phyloP scores from a whole-genome alignment of 2,329 filamentous ascomycete species.

The Claviceps sp. region DNA sequence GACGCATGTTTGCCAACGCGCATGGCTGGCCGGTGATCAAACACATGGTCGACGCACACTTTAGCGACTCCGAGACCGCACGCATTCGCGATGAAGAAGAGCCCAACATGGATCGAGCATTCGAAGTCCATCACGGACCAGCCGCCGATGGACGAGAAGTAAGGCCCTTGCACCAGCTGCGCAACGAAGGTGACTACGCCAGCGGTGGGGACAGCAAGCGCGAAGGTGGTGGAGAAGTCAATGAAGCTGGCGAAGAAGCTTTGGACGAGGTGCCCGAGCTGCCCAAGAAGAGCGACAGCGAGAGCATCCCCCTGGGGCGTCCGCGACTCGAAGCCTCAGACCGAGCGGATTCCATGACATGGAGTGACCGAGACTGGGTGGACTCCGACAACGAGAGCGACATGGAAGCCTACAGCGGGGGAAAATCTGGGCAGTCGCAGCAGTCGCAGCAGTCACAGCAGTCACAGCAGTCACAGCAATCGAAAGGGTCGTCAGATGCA shows the following conservation, averaged over 20 bases:
- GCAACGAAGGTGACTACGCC: constrained; percentile 11
- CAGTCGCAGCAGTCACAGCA: background rate
- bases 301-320: constrained; percentile 9
- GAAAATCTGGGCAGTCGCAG: constrained; percentile 6
- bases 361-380: constrained; percentile 53
- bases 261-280: constrained; percentile 33
- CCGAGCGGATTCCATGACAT: constrained; percentile 41
- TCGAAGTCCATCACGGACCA: constrained; percentile 40
- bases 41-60: constrained; percentile 89
- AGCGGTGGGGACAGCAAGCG: too few species aligned
- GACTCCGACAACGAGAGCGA: constrained; percentile 38
- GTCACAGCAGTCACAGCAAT: background rate
- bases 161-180: constrained; percentile 16
- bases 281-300: constrained; percentile 17
- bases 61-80: constrained; percentile 55
- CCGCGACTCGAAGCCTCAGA: constrained; percentile 9
- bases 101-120: constrained; percentile 53
- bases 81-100: constrained; percentile 55
- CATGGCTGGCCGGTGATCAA: constrained; percentile 96
- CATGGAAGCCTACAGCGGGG: constrained; percentile 11
- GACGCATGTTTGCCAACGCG: constrained; percentile 91
- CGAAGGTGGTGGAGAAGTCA: constrained; percentile 11
- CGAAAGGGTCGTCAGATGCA: constrained; percentile 8
- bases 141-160: constrained; percentile 54
- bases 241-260: constrained; percentile 20